Evolutionary conservation across 768 basidiomycete species (phyloP).

Genomic region (Suillus subaureus): DNA sequence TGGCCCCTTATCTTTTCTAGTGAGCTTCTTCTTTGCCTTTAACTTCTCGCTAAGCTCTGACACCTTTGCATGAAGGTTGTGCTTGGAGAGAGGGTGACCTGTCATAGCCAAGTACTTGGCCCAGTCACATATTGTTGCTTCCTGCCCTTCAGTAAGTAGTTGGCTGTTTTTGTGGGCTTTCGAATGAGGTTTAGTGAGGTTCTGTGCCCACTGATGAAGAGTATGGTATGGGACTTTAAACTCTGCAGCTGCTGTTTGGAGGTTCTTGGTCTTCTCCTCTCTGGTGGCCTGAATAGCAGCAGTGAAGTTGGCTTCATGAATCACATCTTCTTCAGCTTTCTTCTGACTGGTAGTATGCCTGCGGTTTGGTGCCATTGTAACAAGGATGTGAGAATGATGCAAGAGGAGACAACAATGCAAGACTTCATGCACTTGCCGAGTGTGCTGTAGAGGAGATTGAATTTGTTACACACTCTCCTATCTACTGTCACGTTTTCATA

Average conservation of each 20-base stretch:
- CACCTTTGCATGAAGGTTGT: neutral
- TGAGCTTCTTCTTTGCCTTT: no score
- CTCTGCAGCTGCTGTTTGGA: neutral
- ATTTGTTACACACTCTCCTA: no score
- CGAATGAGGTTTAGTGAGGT: neutral
- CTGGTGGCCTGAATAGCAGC: neutral
- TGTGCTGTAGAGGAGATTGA: no score
- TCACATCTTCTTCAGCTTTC: no score
- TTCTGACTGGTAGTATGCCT: no score
- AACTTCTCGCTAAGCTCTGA: neutral
- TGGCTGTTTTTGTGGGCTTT: neutral
- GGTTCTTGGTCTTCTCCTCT: neutral
- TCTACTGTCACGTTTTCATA: no score
- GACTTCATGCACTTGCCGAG: no score
- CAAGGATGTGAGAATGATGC: no score
- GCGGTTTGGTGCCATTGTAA: no score
- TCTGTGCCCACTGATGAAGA: neutral
- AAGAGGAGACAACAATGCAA: no score
- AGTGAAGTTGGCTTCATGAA: neutral
- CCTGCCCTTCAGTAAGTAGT: neutral
- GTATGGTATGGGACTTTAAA: neutral
- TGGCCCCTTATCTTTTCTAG: no score
- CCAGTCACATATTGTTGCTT: constrained; percentile 1
- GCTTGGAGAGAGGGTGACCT: neutral
- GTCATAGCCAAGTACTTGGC: neutral